These are phyloP conservation scores for Cercospora sojina DNA, from an alignment of 2,329 filamentous ascomycete species.

Conservation along the genomic window DNA sequence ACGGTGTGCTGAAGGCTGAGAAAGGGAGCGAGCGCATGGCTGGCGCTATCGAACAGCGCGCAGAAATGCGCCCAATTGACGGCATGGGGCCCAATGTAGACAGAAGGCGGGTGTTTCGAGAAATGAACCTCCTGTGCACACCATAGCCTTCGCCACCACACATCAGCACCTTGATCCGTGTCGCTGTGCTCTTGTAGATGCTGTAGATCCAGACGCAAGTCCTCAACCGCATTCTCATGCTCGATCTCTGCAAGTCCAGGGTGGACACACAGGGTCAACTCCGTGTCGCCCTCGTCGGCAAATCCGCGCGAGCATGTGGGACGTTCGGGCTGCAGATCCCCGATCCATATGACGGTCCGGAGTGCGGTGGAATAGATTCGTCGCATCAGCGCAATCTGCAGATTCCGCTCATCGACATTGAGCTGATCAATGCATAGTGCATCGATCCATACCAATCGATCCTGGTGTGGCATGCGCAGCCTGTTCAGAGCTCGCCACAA, in stretches of 20 bases:
- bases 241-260: constrained; percentile 22
- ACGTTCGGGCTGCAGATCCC: constrained; percentile 7
- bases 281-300: constrained; percentile 5
- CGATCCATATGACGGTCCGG: constrained; percentile 27
- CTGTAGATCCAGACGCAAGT: constrained; percentile 15
- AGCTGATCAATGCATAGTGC: constrained; percentile 31
- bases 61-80: constrained; percentile 25
- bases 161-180: constrained; percentile 6
- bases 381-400: constrained; percentile 28
- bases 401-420: constrained; percentile 23
- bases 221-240: constrained; percentile 20
- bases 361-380: constrained; percentile 26
- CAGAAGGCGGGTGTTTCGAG: constrained; percentile 18
- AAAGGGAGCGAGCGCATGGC: constrained; percentile 21
- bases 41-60: constrained; percentile 16
- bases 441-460: constrained; percentile 28
- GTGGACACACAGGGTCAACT: constrained; percentile 18
- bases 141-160: constrained; percentile 30
- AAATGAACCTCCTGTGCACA: constrained; percentile 23
- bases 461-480: constrained; percentile 5
- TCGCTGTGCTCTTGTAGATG: constrained; percentile 7
- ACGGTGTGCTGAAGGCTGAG: constrained; percentile 11
- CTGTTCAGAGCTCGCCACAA: constrained; percentile 17
- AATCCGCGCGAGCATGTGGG: constrained; percentile 12
- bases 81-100: constrained; percentile 27